Evolutionary conservation across 768 basidiomycete species (phyloP).

Genomic region (Trametes sanguinea): DNA sequence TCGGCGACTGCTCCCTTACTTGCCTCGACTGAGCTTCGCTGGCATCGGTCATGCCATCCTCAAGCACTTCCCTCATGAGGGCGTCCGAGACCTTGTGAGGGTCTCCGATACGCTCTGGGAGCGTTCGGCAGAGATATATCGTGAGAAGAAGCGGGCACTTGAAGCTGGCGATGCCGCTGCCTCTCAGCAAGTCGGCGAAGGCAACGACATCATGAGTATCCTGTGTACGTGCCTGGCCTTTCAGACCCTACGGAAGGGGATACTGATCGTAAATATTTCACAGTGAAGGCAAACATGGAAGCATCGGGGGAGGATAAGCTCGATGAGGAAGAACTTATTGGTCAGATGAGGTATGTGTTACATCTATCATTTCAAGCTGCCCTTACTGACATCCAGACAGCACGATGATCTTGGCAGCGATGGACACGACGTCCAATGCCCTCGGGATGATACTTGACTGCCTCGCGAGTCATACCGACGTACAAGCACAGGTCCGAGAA

Average conservation of each 20-base stretch:
- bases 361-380: neutral
- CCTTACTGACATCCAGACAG: neutral
- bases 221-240: neutral
- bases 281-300: slow-evolving; percentile 5
- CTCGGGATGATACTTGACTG: neutral
- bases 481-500: neutral
- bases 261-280: too few species aligned
- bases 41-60: too few species aligned
- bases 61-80: too few species aligned
- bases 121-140: neutral
- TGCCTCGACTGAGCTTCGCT: slow-evolving; percentile 1
- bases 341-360: slow-evolving; percentile 13
- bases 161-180: neutral
- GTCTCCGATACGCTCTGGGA: slow-evolving; percentile 9
- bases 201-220: slow-evolving; percentile 13
- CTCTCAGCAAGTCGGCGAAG: slow-evolving; percentile 1
- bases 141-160: neutral
- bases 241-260: neutral
- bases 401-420: neutral
- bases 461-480: neutral
- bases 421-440: slow-evolving; percentile 9
- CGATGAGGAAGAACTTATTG: slow-evolving; percentile 1
- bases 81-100: too few species aligned
- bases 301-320: neutral
- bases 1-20: neutral